phyloP scores from a whole-genome alignment of 345 rosid genomes.

The Gynandropsis gynandra region DNA sequence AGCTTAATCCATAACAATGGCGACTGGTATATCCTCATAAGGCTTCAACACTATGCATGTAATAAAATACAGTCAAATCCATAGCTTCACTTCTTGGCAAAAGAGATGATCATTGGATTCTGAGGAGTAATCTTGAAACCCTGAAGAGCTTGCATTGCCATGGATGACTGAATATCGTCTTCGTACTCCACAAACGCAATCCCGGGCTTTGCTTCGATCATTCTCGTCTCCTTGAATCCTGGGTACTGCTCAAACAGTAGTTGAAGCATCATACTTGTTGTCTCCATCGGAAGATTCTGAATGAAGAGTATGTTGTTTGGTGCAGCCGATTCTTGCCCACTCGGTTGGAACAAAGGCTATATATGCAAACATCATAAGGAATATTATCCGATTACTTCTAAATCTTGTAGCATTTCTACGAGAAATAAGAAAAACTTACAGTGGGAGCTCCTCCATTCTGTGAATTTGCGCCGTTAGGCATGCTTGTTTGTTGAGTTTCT shows the following conservation, averaged over 20 bases:
- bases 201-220: slow-evolving; percentile 90
- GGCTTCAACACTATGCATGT: too few species aligned
- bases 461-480: slow-evolving; percentile 49
- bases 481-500: slow-evolving; percentile 50
- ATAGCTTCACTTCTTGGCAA: slow-evolving; percentile 67
- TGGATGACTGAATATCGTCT: slow-evolving; percentile 73
- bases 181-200: slow-evolving; percentile 90
- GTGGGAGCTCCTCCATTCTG: slow-evolving; percentile 46
- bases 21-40: too few species aligned
- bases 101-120: slow-evolving; percentile 73
- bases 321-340: slow-evolving; percentile 47
- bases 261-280: slow-evolving; percentile 81
- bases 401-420: background rate
- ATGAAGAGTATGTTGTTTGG: slow-evolving; percentile 84
- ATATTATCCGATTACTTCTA: too few species aligned
- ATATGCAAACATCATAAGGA: background rate
- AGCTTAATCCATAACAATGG: too few species aligned
- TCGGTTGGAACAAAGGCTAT: slow-evolving; percentile 55
- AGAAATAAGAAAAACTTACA: slow-evolving; percentile 33
- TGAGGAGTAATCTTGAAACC: slow-evolving; percentile 85
- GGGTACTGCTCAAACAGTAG: slow-evolving; percentile 71
- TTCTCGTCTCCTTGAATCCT: slow-evolving; percentile 88
- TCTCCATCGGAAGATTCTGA: slow-evolving; percentile 83
- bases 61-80: background rate
- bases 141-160: slow-evolving; percentile 89